Evolutionary conservation across 352 stramenopile genomes (phyloP), one percentile per base, ranked within the genome.

Genomic region (Pythium aristosporum): DNA sequence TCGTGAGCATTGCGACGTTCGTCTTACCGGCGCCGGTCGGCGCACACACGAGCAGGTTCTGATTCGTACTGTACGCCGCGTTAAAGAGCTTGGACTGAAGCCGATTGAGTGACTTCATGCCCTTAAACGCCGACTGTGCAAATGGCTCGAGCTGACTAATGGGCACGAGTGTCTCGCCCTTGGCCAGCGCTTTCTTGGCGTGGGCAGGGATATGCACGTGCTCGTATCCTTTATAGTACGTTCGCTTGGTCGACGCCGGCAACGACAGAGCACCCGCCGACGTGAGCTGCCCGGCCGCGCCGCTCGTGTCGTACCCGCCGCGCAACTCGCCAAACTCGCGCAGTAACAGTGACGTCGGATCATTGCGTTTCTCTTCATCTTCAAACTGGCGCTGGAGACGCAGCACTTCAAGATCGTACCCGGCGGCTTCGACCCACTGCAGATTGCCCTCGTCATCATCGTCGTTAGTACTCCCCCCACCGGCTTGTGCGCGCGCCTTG

Each of bases 51-150:
- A 99, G 79, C 65, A 99, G 70, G 73, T 99, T 99, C 72, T 99
- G 95, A 51, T 98, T 94, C 55, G 87, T 94, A 55, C 96, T 82
- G 76, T 98, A 99, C 0, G 97, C 97, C 1, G 83, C 89, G 23
- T 98, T 79, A 76, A 98, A 99, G 10, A 99, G 93, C 63, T 94
- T 94, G 10, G 86, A 98, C 84, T 99, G 98, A 75, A 99, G 91
- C 5, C 95, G 95, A 75, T 99, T 99, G 16, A 99, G 73, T 32
- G 71, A 69, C 47, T 70, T 82, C 42, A 91, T 86, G 15, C 87
- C 87, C 36, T 80, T 71, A 61, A 95, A 95, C 32, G 84, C 85
- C n/a, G 71, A 83, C 65, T 92, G 80, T 13, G 85, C 85, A 56
- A 94, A 94, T 5, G 44, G n/a, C 25, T 92, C 85, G 32, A 96